Conservation (phyloP, 768 basidiomycete species). For the Lactarius quietus region DNA sequence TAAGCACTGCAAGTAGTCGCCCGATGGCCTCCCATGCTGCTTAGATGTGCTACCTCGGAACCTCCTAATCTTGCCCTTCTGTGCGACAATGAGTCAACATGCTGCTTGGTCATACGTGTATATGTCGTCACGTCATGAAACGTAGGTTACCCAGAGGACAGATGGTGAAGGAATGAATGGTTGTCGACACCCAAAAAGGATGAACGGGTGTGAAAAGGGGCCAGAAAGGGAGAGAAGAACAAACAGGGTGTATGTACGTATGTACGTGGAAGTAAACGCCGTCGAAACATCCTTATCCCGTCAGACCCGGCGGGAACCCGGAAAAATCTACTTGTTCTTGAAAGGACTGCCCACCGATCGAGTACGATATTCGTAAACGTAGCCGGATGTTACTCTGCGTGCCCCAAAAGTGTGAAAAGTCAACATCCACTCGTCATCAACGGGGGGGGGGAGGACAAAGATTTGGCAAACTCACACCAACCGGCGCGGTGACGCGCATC, state of each 20-base stretch:
- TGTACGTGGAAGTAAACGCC: not conserved
- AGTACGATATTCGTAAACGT: constrained; percentile 79
- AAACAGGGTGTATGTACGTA: not conserved
- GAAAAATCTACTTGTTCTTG: constrained; percentile 96
- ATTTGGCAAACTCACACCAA: constrained; percentile 60
- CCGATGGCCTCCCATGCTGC: too few relatives aligned
- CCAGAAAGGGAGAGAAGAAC: not conserved
- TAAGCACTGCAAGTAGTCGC: too few relatives aligned
- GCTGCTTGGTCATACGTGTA: constrained; percentile 2
- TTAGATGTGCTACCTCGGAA: not conserved
- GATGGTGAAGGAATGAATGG: not conserved
- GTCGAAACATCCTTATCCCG: constrained; percentile 34
- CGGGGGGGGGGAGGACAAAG: not conserved
- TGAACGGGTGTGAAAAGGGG: not conserved
- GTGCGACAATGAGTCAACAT: not conserved
- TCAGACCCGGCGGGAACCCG: constrained; percentile 78
- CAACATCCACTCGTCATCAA: not conserved
- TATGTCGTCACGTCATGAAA: not conserved
- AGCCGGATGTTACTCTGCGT: constrained; percentile 75
- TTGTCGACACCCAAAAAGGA: not conserved
- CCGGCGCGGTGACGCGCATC: constrained; percentile 86
- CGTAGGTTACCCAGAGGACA: constrained; percentile 1
- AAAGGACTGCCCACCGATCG: constrained; percentile 59
- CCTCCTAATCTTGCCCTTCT: not conserved
- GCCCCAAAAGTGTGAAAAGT: not conserved